phyloP scores from a whole-genome alignment of 768 basidiomycete species.

The Kwoniella botswanensis region DNA sequence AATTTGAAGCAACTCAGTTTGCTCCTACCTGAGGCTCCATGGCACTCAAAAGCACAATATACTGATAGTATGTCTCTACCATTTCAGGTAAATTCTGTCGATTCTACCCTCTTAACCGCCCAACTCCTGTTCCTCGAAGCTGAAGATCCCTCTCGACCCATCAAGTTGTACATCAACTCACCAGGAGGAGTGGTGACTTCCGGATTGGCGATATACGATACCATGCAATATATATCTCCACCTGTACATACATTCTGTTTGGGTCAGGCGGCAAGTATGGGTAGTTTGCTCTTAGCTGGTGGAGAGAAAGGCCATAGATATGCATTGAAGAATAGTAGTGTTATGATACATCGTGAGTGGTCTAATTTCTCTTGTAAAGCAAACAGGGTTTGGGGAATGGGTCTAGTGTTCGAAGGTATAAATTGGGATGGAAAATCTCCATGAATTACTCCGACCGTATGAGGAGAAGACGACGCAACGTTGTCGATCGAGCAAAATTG shows the following conservation, averaged over 20 bases:
- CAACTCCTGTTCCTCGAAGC: slow-evolving; percentile 95
- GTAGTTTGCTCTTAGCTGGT: slow-evolving; percentile 86
- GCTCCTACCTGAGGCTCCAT: no score
- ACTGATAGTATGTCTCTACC: background rate
- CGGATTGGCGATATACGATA: slow-evolving; percentile 96
- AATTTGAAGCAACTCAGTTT: no score
- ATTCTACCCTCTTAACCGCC: slow-evolving; percentile 84
- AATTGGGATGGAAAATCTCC: background rate
- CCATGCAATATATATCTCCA: slow-evolving; percentile 91
- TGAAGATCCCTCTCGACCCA: slow-evolving; percentile 90
- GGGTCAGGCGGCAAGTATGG: slow-evolving; percentile 96
- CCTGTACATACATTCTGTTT: slow-evolving; percentile 97
- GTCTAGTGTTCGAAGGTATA: background rate
- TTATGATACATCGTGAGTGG: slow-evolving; percentile 94
- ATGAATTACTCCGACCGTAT: no score
- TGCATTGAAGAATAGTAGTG: slow-evolving; percentile 87
- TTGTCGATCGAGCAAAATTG: no score
- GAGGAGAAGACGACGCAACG: no score
- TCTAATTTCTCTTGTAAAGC: background rate
- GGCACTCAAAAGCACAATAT: background rate
- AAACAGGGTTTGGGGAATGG: no score
- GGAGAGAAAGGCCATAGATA: slow-evolving; percentile 90
- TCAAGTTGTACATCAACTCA: slow-evolving; percentile 95
- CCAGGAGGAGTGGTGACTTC: slow-evolving; percentile 96
- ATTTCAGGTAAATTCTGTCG: slow-evolving; percentile 80